Evolutionary conservation across 2,329 filamentous ascomycete species (phyloP).

Genomic region (Aureobasidium lini): DNA sequence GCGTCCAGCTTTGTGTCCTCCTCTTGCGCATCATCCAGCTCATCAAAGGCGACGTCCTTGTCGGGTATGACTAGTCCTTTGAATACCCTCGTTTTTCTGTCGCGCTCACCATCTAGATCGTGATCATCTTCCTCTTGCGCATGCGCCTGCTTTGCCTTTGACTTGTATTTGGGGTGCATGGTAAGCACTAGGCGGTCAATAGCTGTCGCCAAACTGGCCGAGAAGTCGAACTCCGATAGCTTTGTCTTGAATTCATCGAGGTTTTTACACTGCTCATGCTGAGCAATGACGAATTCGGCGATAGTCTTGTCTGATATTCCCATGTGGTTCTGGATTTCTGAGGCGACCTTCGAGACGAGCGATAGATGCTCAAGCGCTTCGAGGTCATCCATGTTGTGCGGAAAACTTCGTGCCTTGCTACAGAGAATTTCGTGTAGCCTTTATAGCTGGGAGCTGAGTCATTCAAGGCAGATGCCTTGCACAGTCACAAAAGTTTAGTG

Average conservation of each 20-base stretch:
- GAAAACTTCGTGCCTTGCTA: not conserved
- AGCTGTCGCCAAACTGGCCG: slow-evolving; percentile 79
- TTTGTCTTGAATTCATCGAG: slow-evolving; percentile 67
- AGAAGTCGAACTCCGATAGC: slow-evolving; percentile 72
- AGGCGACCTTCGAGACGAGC: slow-evolving; percentile 88
- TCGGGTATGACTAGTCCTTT: slow-evolving; percentile 84
- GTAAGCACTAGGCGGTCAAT: slow-evolving; percentile 81
- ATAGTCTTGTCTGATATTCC: slow-evolving; percentile 90
- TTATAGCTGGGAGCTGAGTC: not conserved
- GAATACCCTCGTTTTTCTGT: slow-evolving; percentile 81
- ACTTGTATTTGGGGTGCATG: slow-evolving; percentile 84
- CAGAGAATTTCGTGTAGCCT: not conserved
- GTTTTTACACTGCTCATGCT: slow-evolving; percentile 67
- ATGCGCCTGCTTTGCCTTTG: slow-evolving; percentile 25
- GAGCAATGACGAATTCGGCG: slow-evolving; percentile 90
- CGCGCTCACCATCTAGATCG: slow-evolving; percentile 39
- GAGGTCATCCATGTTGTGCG: slow-evolving; percentile 69
- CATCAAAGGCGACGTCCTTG: slow-evolving; percentile 49
- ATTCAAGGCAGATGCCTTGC: not conserved
- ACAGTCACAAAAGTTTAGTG: not conserved
- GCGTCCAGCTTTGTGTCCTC: slow-evolving; percentile 49
- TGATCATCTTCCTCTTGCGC: slow-evolving; percentile 30
- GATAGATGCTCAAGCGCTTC: slow-evolving; percentile 86
- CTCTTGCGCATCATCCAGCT: slow-evolving; percentile 38
- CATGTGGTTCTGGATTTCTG: slow-evolving; percentile 88